Evolutionary conservation across 768 basidiomycete species (phyloP).

Genomic region (Mycena chlorophos): DNA sequence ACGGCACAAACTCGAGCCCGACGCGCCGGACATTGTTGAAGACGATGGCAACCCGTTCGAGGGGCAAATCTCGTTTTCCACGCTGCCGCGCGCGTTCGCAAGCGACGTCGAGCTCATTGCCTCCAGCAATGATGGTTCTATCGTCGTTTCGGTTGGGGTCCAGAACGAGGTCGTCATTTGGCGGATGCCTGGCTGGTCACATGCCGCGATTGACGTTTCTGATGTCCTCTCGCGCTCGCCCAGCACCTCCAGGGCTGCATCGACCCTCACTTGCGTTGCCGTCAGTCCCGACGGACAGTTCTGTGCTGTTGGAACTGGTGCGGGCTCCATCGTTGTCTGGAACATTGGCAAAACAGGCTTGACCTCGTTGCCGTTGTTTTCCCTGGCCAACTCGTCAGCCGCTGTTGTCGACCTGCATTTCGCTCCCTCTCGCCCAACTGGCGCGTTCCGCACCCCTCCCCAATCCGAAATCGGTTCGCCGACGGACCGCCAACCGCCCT

Average conservation of each 20-base stretch:
- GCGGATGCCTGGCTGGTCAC: constrained; percentile 46
- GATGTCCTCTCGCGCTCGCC: constrained; percentile 52
- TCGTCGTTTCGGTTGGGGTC: constrained; percentile 70
- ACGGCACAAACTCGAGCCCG: constrained; percentile 55
- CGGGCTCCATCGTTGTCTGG: constrained; percentile 68
- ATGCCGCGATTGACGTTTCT: constrained; percentile 51
- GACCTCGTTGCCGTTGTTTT: constrained; percentile 42
- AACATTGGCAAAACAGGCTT: constrained; percentile 43
- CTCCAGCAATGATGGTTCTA: constrained; percentile 62
- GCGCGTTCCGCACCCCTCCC: constrained; percentile 21
- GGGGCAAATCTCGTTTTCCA: constrained; percentile 55
- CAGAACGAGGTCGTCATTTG: constrained; percentile 78
- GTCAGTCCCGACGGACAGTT: constrained; percentile 60
- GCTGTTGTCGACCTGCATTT: constrained; percentile 60
- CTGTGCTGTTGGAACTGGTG: constrained; percentile 71
- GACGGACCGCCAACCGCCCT: constrained; percentile 22
- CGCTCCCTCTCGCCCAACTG: constrained; percentile 23
- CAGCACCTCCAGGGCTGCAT: constrained; percentile 47
- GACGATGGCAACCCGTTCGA: constrained; percentile 39
- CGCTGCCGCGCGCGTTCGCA: constrained; percentile 76
- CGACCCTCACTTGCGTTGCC: constrained; percentile 59
- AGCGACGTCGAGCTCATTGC: constrained; percentile 84
- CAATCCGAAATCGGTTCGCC: constrained; percentile 36
- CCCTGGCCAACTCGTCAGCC: constrained; percentile 43
- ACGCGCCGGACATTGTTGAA: constrained; percentile 30